Conservation (phyloP, 305 asterid genomes). For the Ajuga reptans region DNA sequence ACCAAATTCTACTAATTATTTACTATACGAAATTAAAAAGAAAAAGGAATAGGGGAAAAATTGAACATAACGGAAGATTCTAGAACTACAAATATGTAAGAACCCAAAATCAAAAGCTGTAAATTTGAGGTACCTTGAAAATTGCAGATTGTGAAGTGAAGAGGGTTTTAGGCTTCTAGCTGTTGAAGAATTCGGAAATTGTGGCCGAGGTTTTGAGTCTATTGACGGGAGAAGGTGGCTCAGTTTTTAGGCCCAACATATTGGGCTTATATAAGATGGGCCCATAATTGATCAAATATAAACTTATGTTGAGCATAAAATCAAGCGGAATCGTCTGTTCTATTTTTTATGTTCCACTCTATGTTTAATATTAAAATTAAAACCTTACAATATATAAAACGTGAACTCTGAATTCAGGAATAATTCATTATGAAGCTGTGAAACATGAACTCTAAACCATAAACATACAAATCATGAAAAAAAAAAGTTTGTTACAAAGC, state of each 20-base stretch:
- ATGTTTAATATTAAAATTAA: no score
- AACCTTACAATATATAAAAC: no score
- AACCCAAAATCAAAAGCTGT: background rate
- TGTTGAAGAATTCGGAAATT: background rate
- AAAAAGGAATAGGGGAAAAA: background rate
- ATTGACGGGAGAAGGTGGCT: background rate
- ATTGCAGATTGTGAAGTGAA: slow-evolving; percentile 10
- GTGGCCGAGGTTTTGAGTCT: slow-evolving; percentile 1
- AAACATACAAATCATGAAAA: no score
- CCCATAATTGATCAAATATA: no score
- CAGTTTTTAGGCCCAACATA: background rate
- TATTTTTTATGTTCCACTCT: no score
- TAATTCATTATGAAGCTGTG: no score
- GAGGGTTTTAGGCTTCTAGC: slow-evolving; percentile 27
- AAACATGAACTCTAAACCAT: no score
- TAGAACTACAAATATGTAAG: background rate
- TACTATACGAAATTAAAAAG: background rate
- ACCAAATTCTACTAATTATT: background rate
- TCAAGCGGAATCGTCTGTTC: no score
- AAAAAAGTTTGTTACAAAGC: no score
- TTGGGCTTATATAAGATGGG: slow-evolving; percentile 12
- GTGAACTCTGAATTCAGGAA: no score
- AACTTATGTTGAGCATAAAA: no score
- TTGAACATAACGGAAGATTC: background rate
- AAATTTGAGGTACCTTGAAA: slow-evolving; percentile 15